phyloP scores from a whole-genome alignment of 768 basidiomycete genomes.

The Amanita inopinata region DNA sequence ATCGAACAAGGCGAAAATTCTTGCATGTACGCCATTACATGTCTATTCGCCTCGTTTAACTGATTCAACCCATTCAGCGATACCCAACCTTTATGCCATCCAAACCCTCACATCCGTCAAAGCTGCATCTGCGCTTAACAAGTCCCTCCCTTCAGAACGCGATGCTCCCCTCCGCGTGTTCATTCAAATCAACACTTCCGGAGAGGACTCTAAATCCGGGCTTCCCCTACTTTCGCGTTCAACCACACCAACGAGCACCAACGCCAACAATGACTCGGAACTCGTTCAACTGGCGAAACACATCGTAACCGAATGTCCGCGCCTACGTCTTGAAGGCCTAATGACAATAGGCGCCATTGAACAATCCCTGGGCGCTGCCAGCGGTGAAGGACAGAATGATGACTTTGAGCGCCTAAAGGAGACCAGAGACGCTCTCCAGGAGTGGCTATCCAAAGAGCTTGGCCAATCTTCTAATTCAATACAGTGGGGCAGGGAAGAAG shows the following conservation, averaged over 20 bases:
- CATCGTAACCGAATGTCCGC: constrained; percentile 64
- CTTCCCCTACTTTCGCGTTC: constrained; percentile 50
- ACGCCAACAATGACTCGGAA: constrained; percentile 32
- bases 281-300: constrained; percentile 58
- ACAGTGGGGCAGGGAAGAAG: constrained; percentile 38
- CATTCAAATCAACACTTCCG: constrained; percentile 92
- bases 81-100: constrained; percentile 80
- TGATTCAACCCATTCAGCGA: constrained; percentile 36
- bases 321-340: constrained; percentile 69
- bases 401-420: constrained; percentile 69
- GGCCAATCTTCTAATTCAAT: constrained; percentile 11
- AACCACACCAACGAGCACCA: neutral
- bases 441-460: constrained; percentile 26
- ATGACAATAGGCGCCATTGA: constrained; percentile 95
- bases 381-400: constrained; percentile 36
- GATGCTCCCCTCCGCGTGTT: constrained; percentile 63
- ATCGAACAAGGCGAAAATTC: constrained; percentile 86
- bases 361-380: constrained; percentile 47
- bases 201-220: constrained; percentile 88
- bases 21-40: constrained; percentile 57
- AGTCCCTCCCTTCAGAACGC: constrained; percentile 51
- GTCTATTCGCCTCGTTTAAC: neutral
- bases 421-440: constrained; percentile 52
- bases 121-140: constrained; percentile 71
- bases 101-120: constrained; percentile 83